These are phyloP conservation scores for Blepharisma stoltei DNA, from an alignment of 73 alveolate genomes.

Conservation along the genomic window DNA sequence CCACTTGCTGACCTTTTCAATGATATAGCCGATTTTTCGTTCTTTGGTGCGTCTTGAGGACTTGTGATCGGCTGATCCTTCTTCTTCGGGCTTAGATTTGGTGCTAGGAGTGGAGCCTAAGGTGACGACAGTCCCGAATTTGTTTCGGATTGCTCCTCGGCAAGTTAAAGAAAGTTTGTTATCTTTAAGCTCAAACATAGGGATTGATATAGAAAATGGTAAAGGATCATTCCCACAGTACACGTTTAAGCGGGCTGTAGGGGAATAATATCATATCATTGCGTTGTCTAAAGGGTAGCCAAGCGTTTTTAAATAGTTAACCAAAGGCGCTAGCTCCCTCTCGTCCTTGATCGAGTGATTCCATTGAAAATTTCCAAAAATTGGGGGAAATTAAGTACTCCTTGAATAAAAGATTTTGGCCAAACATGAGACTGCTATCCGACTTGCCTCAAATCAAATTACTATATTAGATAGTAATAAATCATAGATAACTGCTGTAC, in stretches of 20 bases:
- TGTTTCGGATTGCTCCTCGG: conserved; percentile 25
- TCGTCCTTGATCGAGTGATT: too few species aligned
- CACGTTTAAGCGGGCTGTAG: conserved; percentile 33
- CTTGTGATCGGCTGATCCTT: background rate
- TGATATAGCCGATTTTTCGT: conserved; percentile 93
- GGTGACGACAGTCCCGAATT: conserved; percentile 28
- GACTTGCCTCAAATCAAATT: too few species aligned
- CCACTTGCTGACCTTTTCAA: conserved; percentile 97
- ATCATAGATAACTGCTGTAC: too few species aligned
- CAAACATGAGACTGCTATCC: too few species aligned
- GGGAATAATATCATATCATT: conserved; percentile 43
- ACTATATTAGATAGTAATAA: too few species aligned
- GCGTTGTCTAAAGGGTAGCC: conserved; percentile 60
- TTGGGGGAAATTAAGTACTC: too few species aligned
- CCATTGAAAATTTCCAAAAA: too few species aligned
- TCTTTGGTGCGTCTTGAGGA: conserved; percentile 83
- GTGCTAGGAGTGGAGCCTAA: background rate
- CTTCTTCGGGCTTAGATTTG: conserved; percentile 17
- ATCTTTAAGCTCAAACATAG: conserved; percentile 2
- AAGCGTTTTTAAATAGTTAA: conserved; percentile 30
- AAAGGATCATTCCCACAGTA: conserved; percentile 64
- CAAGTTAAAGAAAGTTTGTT: background rate
- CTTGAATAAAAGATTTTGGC: too few species aligned
- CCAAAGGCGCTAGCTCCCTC: conserved; percentile 19
- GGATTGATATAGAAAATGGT: conserved; percentile 35